Evolutionary conservation across 2,329 filamentous ascomycete genomes (phyloP).

Genomic region (Penicillium olsonii): DNA sequence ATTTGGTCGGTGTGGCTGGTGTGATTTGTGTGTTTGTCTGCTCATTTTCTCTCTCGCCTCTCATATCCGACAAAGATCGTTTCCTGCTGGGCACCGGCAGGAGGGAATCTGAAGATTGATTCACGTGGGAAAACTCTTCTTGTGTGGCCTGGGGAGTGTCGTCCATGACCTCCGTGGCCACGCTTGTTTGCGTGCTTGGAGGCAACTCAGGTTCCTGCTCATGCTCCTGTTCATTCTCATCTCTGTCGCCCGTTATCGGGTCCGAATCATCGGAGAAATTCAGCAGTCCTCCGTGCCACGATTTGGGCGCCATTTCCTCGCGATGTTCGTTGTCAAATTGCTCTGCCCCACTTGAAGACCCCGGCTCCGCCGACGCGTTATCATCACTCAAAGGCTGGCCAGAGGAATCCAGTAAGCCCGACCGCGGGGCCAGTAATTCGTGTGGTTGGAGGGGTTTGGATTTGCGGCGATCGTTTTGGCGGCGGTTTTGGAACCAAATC

Average conservation of each 20-base stretch:
- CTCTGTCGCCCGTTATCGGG: constrained; percentile 26
- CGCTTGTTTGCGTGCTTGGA: constrained; percentile 34
- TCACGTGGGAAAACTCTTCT: constrained; percentile 20
- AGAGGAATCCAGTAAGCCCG: constrained; percentile 28
- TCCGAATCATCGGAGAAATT: constrained; percentile 29
- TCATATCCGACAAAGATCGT: constrained; percentile 34
- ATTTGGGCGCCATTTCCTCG: constrained; percentile 18
- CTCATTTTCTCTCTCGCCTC: constrained; percentile 12
- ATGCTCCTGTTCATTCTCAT: constrained; percentile 1
- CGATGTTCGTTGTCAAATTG: constrained; percentile 26
- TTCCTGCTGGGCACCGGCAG: constrained; percentile 34
- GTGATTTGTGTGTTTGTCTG: constrained; percentile 16
- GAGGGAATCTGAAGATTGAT: constrained; percentile 18
- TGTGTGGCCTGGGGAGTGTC: constrained; percentile 26
- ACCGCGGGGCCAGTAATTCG: constrained; percentile 60
- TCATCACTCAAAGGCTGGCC: constrained; percentile 33
- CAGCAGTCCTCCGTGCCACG: constrained; percentile 25
- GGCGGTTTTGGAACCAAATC: constrained; percentile 98
- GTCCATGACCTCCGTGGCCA: constrained; percentile 28
- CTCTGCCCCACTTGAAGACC: constrained; percentile 32
- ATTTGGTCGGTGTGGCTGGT: constrained; percentile 27
- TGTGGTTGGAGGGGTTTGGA: constrained; percentile 78
- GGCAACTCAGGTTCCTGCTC: constrained; percentile 23
- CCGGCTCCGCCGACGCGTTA: constrained; percentile 29
- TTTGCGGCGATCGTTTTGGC: constrained; percentile 89